Conservation (phyloP, 2,329 filamentous ascomycete genomes). For the Cladosporium sp. region DNA sequence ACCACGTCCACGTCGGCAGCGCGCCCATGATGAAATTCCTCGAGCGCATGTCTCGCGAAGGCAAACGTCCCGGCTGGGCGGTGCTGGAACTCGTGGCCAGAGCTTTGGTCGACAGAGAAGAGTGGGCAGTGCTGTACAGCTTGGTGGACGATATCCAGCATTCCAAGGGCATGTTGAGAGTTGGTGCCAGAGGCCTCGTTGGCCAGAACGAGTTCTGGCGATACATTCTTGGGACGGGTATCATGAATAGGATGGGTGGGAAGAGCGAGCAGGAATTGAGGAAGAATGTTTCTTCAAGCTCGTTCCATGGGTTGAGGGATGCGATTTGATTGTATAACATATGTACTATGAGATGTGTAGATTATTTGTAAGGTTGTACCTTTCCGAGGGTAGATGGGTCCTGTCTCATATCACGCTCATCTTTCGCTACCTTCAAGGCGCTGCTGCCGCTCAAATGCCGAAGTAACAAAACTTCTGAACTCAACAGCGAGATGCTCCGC, state of each 20-base stretch:
- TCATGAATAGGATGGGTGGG: constrained; percentile 27
- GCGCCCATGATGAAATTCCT: constrained; percentile 48
- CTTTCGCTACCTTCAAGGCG: not conserved
- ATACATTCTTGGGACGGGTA: constrained; percentile 29
- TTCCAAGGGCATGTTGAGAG: constrained; percentile 34
- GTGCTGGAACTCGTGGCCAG: constrained; percentile 43
- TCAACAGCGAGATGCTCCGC: not conserved
- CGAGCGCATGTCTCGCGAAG: constrained; percentile 41
- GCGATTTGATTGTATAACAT: not conserved
- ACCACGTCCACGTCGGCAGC: constrained; percentile 50
- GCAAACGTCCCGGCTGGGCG: constrained; percentile 46
- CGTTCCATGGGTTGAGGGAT: constrained; percentile 8
- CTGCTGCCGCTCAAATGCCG: not conserved
- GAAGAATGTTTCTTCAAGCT: not conserved
- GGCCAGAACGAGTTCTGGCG: constrained; percentile 37
- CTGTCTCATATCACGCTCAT: not conserved
- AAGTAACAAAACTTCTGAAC: not conserved
- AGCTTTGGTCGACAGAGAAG: constrained; percentile 41
- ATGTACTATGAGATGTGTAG: not conserved
- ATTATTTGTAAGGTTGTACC: not conserved
- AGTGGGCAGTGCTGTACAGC: constrained; percentile 38
- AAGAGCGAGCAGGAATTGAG: constrained; percentile 20
- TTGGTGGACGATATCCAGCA: constrained; percentile 43
- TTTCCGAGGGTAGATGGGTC: too few relatives aligned
- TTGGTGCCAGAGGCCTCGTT: constrained; percentile 25